These are phyloP conservation scores for Ascoidea asiatica DNA, from an alignment of 805 yeast species.

Conservation along the genomic window DNA sequence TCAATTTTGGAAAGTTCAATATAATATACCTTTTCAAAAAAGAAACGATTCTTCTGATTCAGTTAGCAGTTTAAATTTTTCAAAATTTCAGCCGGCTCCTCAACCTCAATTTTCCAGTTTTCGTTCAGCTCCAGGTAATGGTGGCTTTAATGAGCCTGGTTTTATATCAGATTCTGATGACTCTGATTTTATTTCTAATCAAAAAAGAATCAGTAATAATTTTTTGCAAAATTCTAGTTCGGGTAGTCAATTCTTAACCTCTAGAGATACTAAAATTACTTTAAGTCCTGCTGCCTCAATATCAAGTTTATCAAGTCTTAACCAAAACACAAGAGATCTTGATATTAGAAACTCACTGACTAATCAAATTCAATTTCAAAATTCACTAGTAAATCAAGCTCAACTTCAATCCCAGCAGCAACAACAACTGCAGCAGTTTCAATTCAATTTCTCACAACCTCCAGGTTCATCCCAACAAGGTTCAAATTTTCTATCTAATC, in stretches of 20 bases:
- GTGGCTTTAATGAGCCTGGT: neutral
- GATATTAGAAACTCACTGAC: neutral
- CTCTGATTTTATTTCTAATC: neutral
- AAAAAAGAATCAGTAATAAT: neutral
- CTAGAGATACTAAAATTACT: neutral
- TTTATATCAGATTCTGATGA: neutral
- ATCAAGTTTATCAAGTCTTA: neutral
- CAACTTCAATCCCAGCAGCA: slow-evolving; percentile 2
- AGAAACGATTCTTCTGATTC: neutral
- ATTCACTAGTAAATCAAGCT: slow-evolving; percentile 2
- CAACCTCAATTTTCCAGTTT: neutral
- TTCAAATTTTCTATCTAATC: neutral
- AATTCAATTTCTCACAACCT: neutral
- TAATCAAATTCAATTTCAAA: neutral
- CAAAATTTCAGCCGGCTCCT: too few relatives aligned
- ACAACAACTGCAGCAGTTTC: slow-evolving; percentile 1
- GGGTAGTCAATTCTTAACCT: too few relatives aligned
- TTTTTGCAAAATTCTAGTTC: neutral
- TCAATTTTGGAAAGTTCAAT: neutral
- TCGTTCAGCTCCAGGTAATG: neutral
- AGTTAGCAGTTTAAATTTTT: neutral
- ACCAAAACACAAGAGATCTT: neutral
- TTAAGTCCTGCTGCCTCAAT: neutral
- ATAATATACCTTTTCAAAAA: neutral
- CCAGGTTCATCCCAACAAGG: neutral